Conservation (phyloP, 352 stramenopile species). For the Aphanomyces stellatus region DNA sequence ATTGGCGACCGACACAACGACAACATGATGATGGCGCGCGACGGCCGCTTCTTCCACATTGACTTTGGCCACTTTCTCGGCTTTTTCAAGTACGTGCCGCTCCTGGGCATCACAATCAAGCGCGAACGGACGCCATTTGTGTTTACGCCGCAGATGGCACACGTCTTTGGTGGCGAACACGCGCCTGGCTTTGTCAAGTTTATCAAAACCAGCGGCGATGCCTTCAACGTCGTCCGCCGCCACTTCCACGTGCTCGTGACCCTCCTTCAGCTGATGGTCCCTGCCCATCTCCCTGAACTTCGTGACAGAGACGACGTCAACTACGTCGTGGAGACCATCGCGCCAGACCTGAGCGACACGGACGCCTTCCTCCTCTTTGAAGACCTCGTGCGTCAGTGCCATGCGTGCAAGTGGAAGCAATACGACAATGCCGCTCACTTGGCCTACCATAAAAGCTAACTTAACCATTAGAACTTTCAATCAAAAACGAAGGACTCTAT, state of each 20-base stretch:
- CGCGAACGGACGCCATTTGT: conserved; percentile 86
- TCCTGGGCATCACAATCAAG: conserved; percentile 74
- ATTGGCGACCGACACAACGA: conserved; percentile 93
- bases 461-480: too few species aligned
- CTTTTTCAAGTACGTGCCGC: conserved; percentile 92
- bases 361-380: background rate
- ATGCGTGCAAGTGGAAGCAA: background rate
- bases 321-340: conserved; percentile 67
- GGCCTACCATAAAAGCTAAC: too few species aligned
- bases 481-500: too few species aligned
- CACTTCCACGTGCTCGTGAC: conserved; percentile 80
- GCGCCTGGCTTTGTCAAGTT: conserved; percentile 69
- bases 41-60: conserved; percentile 94
- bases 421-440: too few species aligned
- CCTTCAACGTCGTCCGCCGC: conserved; percentile 58
- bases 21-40: conserved; percentile 92
- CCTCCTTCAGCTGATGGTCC: conserved; percentile 64
- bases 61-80: conserved; percentile 94
- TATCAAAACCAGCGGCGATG: conserved; percentile 46
- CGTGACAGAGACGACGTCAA: conserved; percentile 76
- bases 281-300: conserved; percentile 72
- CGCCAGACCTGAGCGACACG: conserved; percentile 48
- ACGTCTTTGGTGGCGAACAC: conserved; percentile 74
- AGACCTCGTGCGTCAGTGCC: background rate
- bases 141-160: conserved; percentile 84